phyloP scores from a whole-genome alignment of 2,329 filamentous ascomycete species.

The Colletotrichum tanaceti region DNA sequence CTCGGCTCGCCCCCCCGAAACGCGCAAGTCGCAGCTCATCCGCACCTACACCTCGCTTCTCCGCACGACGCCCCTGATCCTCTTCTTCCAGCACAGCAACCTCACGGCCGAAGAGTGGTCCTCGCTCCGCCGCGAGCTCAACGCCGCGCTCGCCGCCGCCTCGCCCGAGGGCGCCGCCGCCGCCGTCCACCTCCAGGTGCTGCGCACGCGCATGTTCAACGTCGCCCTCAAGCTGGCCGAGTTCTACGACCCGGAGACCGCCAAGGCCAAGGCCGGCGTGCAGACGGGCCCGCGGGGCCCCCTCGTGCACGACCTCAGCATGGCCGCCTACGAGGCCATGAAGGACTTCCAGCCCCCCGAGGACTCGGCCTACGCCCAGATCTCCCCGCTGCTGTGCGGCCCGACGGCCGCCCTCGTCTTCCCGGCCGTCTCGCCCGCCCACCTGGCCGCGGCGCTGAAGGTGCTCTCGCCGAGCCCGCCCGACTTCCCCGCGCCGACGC shows the following conservation, averaged over 20 bases:
- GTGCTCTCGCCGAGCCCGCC: slow-evolving; percentile 79
- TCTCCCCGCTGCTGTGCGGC: slow-evolving; percentile 83
- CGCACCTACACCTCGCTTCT: slow-evolving; percentile 90
- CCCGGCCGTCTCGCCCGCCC: slow-evolving; percentile 83
- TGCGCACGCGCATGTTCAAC: slow-evolving; percentile 90
- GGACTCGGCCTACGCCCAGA: slow-evolving; percentile 63
- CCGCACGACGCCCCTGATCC: slow-evolving; percentile 83
- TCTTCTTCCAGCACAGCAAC: slow-evolving; percentile 82
- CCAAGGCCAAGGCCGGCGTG: slow-evolving; percentile 46
- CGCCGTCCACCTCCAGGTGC: slow-evolving; percentile 80
- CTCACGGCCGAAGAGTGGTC: slow-evolving; percentile 74
- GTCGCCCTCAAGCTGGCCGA: slow-evolving; percentile 87
- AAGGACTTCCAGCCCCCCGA: slow-evolving; percentile 51
- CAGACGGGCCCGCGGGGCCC: slow-evolving; percentile 48
- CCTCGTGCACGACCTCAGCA: slow-evolving; percentile 65
- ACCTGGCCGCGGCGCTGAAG: slow-evolving; percentile 83
- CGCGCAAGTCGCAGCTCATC: slow-evolving; percentile 88
- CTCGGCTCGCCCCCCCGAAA: slow-evolving; percentile 86
- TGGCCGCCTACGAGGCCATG: slow-evolving; percentile 63
- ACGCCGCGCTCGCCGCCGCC: slow-evolving; percentile 57
- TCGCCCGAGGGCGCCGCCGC: slow-evolving; percentile 53
- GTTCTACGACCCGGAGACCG: slow-evolving; percentile 71
- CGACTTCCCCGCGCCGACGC: slow-evolving; percentile 81
- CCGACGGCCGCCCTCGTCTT: slow-evolving; percentile 85
- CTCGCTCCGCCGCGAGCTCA: slow-evolving; percentile 57